Evolutionary conservation across 768 basidiomycete species (phyloP), one percentile per base, ranked within the genome.

Genomic region (Hygrocybe punicea): DNA sequence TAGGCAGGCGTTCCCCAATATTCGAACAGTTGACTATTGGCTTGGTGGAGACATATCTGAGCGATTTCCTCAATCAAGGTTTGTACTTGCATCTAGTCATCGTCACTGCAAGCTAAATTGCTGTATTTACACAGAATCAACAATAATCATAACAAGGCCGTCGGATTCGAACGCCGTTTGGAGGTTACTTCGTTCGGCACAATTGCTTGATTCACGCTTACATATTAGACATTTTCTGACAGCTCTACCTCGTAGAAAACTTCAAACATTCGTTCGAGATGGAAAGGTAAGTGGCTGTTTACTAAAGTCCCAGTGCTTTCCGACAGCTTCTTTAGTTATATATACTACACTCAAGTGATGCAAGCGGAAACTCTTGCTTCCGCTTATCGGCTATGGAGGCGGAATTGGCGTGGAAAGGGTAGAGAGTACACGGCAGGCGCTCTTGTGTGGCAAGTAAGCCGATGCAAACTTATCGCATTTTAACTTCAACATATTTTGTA

Each of bases 271-370:
- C 86, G 0, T 91, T 93, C 65, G 86, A 93, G 63, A 85, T 95
- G 70, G 91, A 93, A 65, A 90, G 88, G 89, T 86, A 37, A 29
- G 29, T 29, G 8, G 29, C 29, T 29, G 4, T 29, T 29, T 29
- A 8, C n/a, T 17, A 39, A 39, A 36, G 21, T 14, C 39, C 4
- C 4, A 40, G 61, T 42, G 48, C 57, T 60, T 47, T 60, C 34
- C 62, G 52, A 21, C 40, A 46, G n/a, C n/a, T n/a, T n/a, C n/a
- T n/a, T n/a, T 61, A 92, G 91, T 69, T 97, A 95, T 72, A 81
- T 91, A 13, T 98, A 93, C 72, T 93, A 90, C 65, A 96, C 96
- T 4, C 96, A 98, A 72, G 75, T 96, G 55, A 95, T 98, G 91
- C 96, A 98, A 72, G 90, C 94, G 3, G 95, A 98, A 71, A 85